phyloP scores from a whole-genome alignment of 2,329 filamentous ascomycete species.

The Microdochium paspali region DNA sequence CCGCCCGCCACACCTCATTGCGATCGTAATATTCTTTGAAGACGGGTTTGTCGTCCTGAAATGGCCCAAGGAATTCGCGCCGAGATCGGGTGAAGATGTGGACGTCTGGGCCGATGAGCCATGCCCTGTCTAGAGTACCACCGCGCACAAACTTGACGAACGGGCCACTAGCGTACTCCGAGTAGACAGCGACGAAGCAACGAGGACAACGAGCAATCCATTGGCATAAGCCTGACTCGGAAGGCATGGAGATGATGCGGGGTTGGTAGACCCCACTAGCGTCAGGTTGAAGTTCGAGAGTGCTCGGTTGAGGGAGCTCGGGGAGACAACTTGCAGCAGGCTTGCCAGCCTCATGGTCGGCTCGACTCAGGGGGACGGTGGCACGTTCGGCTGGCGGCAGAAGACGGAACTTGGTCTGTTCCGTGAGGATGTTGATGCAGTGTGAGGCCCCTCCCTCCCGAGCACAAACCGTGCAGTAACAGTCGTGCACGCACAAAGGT shows the following conservation, averaged over 20 bases:
- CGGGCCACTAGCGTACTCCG: slow-evolving; percentile 25
- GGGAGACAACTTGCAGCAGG: neutral
- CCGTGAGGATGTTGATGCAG: slow-evolving; percentile 31
- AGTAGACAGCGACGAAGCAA: slow-evolving; percentile 31
- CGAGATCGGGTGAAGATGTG: slow-evolving; percentile 30
- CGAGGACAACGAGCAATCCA: slow-evolving; percentile 29
- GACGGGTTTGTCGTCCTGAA: neutral
- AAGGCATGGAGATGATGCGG: slow-evolving; percentile 21
- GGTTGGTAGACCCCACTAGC: slow-evolving; percentile 2
- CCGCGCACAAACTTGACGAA: slow-evolving; percentile 27
- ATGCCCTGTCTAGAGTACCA: slow-evolving; percentile 31
- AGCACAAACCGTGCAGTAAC: slow-evolving; percentile 37
- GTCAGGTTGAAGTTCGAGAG: neutral
- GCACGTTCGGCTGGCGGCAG: slow-evolving; percentile 14
- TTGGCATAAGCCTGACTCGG: slow-evolving; percentile 29
- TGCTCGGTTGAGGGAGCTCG: neutral
- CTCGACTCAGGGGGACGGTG: slow-evolving; percentile 7
- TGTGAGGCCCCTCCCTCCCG: slow-evolving; percentile 30
- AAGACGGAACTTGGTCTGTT: slow-evolving; percentile 23
- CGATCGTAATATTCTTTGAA: neutral
- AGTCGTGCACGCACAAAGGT: slow-evolving; percentile 33
- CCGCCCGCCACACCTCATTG: neutral
- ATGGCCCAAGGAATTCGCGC: slow-evolving; percentile 16
- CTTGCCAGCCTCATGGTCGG: slow-evolving; percentile 1
- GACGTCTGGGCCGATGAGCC: slow-evolving; percentile 29